Evolutionary conservation across 2,329 filamentous ascomycete genomes (phyloP), one percentile per base, ranked within the genome.

Genomic region (Exserohilum rostratum): DNA sequence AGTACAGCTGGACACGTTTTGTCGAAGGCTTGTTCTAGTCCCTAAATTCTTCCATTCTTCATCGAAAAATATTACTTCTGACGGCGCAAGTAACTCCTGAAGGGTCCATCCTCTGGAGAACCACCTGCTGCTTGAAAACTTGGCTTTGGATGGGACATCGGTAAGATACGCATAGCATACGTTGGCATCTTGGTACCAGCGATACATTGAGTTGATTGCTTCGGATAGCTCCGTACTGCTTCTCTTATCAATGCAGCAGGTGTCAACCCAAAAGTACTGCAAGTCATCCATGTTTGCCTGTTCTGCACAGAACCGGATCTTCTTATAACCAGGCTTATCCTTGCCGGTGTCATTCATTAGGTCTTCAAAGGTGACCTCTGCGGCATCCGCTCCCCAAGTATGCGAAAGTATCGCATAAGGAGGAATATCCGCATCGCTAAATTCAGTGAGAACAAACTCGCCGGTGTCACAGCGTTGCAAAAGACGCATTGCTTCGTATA

Each of bases 1-100:
- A 3, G 31, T 34, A 15, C 31, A 7, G 13, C 15, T 2, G 13
- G 6, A 34, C 15, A 34, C 15, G 6, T 34, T 4, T 15, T 15
- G 13, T 15, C 13, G 13, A 1, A 34, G 31, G 13, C 5, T n/a
- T 15, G 31, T n/a, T 34, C 31, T 34, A 7, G 6, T 34, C 13
- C 31, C 31, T 7, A 34, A n/a, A 15, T n/a, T 2, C 13, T 1
- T 4, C 31, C 31, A 34, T 5, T 15, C 15, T n/a, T 34, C 10
- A n/a, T 34, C 31, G 31, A 34, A 34, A n/a, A 34, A 34, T 34
- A 34, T 15, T n/a, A 34, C 5, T 5, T 34, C 31, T n/a, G n/a
- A n/a, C n/a, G 61, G 61, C 17, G 63, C 63, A 2, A 66, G 33
- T 13, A 64, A 58, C 10, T 66, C 61, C 7, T 65, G 62, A 20